Percentiles rank a stretch among this genome's conserved stretches.
These are phyloP conservation scores for Coelastrella sp. DNA, from an alignment of 139 green algal species.

Conservation along the genomic window DNA sequence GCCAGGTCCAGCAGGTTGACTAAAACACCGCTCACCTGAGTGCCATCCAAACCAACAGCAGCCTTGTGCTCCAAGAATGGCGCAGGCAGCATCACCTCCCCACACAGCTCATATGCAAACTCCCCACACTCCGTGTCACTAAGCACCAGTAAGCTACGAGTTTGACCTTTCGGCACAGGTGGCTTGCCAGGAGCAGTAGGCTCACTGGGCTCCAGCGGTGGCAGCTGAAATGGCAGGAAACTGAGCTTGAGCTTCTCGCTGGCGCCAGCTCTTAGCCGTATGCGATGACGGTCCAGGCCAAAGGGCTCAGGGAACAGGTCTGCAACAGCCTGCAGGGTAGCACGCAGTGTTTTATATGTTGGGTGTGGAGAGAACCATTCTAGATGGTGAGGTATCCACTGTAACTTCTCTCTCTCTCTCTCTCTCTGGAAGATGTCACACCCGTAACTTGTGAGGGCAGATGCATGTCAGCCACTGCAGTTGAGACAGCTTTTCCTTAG, in stretches of 20 bases:
- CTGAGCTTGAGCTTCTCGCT: conserved; percentile 67
- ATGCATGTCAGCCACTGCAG: no score
- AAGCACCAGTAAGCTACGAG: conserved; percentile 50
- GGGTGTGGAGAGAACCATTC: no score
- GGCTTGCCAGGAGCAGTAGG: neutral
- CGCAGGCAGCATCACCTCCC: conserved; percentile 64
- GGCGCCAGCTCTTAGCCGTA: conserved; percentile 70
- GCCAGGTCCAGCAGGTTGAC: no score
- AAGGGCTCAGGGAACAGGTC: conserved; percentile 74
- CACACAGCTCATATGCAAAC: conserved; percentile 80
- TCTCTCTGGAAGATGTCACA: no score
- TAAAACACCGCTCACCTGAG: conserved; percentile 28
- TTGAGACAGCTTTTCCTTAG: neutral
- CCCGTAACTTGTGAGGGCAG: no score
- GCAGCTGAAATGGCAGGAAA: conserved; percentile 83
- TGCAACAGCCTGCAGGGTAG: conserved; percentile 50
- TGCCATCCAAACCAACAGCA: conserved; percentile 55
- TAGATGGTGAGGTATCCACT: no score
- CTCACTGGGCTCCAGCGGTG: conserved; percentile 48
- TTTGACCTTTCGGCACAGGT: neutral
- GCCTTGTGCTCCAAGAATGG: conserved; percentile 65
- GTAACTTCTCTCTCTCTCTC: no score
- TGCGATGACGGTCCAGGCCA: conserved; percentile 66
- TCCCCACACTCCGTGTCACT: conserved; percentile 65
- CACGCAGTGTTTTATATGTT: neutral